phyloP scores from a whole-genome alignment of 768 basidiomycete genomes.

The Boletellus emodensis region DNA sequence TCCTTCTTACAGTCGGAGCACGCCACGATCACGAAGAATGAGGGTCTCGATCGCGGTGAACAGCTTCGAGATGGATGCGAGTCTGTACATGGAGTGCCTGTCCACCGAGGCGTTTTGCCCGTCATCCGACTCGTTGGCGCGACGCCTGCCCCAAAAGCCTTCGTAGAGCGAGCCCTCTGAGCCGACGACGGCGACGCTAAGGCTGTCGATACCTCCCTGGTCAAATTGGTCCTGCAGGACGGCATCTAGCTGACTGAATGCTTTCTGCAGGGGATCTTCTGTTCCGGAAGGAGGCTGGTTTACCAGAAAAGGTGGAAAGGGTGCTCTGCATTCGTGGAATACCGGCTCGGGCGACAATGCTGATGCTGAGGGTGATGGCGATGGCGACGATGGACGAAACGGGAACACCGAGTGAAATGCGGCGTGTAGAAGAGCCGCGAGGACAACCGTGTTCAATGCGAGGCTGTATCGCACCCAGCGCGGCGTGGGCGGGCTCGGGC shows the following conservation, averaged over 20 bases:
- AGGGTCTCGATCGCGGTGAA: conserved; percentile 47
- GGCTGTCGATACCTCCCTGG: conserved; percentile 42
- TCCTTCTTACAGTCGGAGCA: conserved; percentile 33
- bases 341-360: too few relatives aligned
- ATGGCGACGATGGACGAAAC: too few relatives aligned
- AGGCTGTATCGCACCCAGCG: too few relatives aligned
- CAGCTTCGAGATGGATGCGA: conserved; percentile 51
- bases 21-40: conserved; percentile 45
- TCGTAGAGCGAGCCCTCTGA: conserved; percentile 44
- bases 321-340: too few relatives aligned
- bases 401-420: too few relatives aligned
- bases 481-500: too few relatives aligned
- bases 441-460: too few relatives aligned
- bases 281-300: too few relatives aligned
- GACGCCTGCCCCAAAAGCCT: conserved; percentile 38
- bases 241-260: conserved; percentile 4
- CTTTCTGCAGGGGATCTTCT: too few relatives aligned
- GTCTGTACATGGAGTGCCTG: conserved; percentile 47
- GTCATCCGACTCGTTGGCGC: conserved; percentile 40
- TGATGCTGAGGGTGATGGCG: too few relatives aligned
- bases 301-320: too few relatives aligned
- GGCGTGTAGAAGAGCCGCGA: too few relatives aligned
- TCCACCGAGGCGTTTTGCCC: conserved; percentile 22
- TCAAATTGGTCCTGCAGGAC: conserved; percentile 18
- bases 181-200: conserved; percentile 47